These are phyloP conservation scores for Nemophila menziesii DNA, from an alignment of 257 asterid genomes.

Conservation along the genomic window DNA sequence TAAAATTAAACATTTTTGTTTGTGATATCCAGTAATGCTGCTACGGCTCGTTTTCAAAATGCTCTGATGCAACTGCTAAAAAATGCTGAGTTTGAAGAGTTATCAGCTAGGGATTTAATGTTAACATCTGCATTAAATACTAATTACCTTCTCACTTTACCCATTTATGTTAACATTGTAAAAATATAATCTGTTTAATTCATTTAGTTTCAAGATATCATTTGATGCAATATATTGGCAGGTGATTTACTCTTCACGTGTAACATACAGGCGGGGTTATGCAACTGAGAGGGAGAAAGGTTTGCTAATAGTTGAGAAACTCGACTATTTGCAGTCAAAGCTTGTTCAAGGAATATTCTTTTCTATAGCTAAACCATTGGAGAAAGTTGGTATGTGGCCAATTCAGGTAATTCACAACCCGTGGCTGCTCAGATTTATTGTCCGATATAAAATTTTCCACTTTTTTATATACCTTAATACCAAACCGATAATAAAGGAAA, in stretches of 20 bases:
- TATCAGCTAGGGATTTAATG: constrained; percentile 72
- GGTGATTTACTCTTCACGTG: constrained; percentile 28
- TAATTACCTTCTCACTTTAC: constrained; percentile 86
- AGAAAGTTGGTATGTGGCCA: constrained; percentile 53
- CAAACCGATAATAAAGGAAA: too few relatives aligned
- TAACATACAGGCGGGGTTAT: constrained; percentile 75
- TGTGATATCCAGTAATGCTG: constrained; percentile 51
- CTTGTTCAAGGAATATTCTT: constrained; percentile 54
- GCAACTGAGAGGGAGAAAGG: constrained; percentile 82
- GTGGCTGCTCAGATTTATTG: not conserved
- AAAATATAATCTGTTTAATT: not conserved
- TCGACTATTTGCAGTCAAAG: constrained; percentile 88
- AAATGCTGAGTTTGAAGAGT: constrained; percentile 82
- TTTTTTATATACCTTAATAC: too few relatives aligned
- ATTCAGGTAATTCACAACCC: constrained; percentile 36
- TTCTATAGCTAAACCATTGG: constrained; percentile 58
- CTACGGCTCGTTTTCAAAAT: constrained; percentile 55
- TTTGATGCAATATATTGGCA: constrained; percentile 20
- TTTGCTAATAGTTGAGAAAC: constrained; percentile 62
- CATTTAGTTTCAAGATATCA: constrained; percentile 9
- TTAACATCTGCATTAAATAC: constrained; percentile 73
- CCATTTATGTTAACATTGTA: constrained; percentile 34
- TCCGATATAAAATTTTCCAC: not conserved
- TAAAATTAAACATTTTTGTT: too few relatives aligned
- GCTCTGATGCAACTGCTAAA: constrained; percentile 65